Evolutionary conservation across 257 asterid genomes (phyloP), one percentile per base, ranked within the genome.

Genomic region (Vinca minor): DNA sequence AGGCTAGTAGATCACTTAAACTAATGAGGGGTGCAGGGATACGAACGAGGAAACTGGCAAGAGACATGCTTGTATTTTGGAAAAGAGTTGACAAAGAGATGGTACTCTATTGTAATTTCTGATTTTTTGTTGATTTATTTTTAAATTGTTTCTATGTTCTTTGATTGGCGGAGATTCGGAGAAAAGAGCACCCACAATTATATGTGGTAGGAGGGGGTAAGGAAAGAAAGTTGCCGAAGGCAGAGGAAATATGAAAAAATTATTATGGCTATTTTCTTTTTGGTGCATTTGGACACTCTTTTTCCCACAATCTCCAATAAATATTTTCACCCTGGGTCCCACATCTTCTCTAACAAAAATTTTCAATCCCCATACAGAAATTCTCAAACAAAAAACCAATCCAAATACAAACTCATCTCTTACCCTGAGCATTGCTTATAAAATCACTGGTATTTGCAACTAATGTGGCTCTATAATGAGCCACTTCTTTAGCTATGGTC

Each of bases 81-180:
- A 93, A 93, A 84, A 89, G 95, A 87, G 96, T 89, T 50, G 99
- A 93, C 76, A 89, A 89, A 78, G 97, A 93, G 95, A 93, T 89
- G 99, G 97, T 93, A 87, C 29, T 8, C 28, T 69, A 57, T 74
- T 68, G 20, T 46, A 17, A 55, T 65, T 44, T 62, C 55, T 45
- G 58, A 35, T 60, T 65, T 49, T 47, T 47, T 18, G 28, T 60
- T 62, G 23, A 38, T 41, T 36, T 25, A 35, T 36, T 13, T 41
- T 8, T 21, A 21, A 28, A 54, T 54, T 54, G 4, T 31, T 28
- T 54, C 39, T 28, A 28, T 28, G 11, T 28, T 29, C 20, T 31
- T 28, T 28, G 21, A 8, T 26, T 29, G 38, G 60, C n/a, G n/a
- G n/a, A n/a, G n/a, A n/a, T n/a, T n/a, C n/a, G 20, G 2, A 21